Percentiles rank a stretch among this genome's conserved stretches.
phyloP scores from a whole-genome alignment of 2,329 filamentous ascomycete species.

The Aspergillus terreus region DNA sequence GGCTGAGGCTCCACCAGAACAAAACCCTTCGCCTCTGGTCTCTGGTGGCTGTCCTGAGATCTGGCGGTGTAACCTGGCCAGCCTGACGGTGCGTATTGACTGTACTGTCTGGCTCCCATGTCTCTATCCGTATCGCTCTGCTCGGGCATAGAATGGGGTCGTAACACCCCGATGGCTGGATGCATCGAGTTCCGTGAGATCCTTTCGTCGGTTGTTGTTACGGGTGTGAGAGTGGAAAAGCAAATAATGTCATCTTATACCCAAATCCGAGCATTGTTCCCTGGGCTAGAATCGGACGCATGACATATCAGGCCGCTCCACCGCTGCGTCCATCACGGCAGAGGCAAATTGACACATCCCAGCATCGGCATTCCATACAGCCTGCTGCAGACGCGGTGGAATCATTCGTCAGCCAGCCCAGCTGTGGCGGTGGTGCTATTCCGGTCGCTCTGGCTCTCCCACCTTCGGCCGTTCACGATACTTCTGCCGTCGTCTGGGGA shows the following conservation, averaged over 20 bases:
- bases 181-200: neutral
- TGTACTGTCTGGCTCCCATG: neutral
- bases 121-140: neutral
- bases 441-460: slow-evolving; percentile 1
- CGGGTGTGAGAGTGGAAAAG: neutral
- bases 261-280: neutral
- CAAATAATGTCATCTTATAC: neutral
- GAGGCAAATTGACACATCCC: slow-evolving; percentile 18
- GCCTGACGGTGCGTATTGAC: slow-evolving; percentile 3
- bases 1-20: slow-evolving; percentile 8
- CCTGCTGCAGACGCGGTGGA: neutral
- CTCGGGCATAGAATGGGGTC: neutral
- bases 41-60: slow-evolving; percentile 16
- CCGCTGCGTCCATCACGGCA: slow-evolving; percentile 9
- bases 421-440: slow-evolving; percentile 9
- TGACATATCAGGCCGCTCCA: slow-evolving; percentile 20
- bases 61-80: slow-evolving; percentile 21
- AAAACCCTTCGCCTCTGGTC: slow-evolving; percentile 8
- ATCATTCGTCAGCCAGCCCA: slow-evolving; percentile 17
- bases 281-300: slow-evolving; percentile 14
- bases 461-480: neutral
- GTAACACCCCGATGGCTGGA: neutral
- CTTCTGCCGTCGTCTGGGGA: slow-evolving; percentile 1
- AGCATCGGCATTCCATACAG: slow-evolving; percentile 5
- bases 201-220: neutral